A percentile compares a stretch with the other conserved stretches of the same genome.
phyloP scores from a whole-genome alignment of 2,329 filamentous ascomycete species.

The Curvularia verruculosa region DNA sequence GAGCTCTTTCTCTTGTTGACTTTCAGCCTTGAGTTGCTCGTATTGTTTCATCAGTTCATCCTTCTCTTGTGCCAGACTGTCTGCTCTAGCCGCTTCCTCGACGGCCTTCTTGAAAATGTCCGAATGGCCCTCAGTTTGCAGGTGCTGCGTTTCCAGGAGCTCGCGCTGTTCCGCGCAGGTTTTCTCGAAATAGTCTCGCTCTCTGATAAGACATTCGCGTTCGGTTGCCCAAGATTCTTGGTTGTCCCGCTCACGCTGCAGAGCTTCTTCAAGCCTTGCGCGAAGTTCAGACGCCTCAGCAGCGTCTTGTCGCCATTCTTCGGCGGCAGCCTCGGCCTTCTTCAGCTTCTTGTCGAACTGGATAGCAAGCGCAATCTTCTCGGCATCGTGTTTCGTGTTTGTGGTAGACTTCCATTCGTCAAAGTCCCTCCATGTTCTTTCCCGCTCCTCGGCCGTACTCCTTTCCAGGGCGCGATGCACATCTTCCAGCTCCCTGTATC shows the following conservation, averaged over 20 bases:
- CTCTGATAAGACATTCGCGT: conserved; percentile 47
- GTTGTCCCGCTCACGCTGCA: conserved; percentile 55
- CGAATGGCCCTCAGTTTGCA: conserved; percentile 44
- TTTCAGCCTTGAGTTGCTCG: conserved; percentile 41
- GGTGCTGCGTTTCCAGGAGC: conserved; percentile 19
- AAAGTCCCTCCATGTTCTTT: conserved; percentile 46
- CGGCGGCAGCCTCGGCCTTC: conserved; percentile 56
- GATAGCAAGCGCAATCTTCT: conserved; percentile 50
- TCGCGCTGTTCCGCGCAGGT: conserved; percentile 58
- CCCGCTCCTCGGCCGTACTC: conserved; percentile 45
- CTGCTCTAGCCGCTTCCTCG: conserved; percentile 39
- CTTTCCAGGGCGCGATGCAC: conserved; percentile 48
- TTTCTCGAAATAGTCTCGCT: conserved; percentile 58
- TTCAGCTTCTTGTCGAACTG: conserved; percentile 52
- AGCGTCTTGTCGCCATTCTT: conserved; percentile 55
- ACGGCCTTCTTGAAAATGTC: conserved; percentile 44
- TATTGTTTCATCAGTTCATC: conserved; percentile 45
- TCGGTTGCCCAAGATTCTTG: conserved; percentile 57
- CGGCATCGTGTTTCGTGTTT: conserved; percentile 44
- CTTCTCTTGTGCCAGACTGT: conserved; percentile 42
- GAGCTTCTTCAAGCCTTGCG: conserved; percentile 51
- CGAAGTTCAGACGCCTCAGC: conserved; percentile 45
- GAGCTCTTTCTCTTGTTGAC: conserved; percentile 46
- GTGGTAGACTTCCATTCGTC: conserved; percentile 52
- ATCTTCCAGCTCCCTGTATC: conserved; percentile 53